Percentiles rank a stretch among this genome's conserved stretches.
These are phyloP conservation scores for Wallacemonas sp. DNA, from an alignment of 208 protist genomes.

Conservation along the genomic window DNA sequence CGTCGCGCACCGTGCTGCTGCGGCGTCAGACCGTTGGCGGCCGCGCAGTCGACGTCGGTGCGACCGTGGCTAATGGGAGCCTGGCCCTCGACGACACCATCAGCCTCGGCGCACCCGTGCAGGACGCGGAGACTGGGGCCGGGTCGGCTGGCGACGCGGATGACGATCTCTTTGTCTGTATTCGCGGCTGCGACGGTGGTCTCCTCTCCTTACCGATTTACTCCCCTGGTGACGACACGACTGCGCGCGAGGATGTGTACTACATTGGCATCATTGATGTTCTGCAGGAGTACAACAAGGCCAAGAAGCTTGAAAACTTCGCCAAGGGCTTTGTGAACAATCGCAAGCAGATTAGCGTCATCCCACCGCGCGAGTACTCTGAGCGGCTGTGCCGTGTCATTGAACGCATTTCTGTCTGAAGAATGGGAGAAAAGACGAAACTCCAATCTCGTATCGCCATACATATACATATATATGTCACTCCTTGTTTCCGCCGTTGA, in stretches of 20 bases:
- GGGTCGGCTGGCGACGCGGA: slow-evolving; percentile 8
- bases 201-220: slow-evolving; percentile 82
- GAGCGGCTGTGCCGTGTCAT: slow-evolving; percentile 78
- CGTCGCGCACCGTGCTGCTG: slow-evolving; percentile 61
- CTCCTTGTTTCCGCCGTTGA: too few relatives aligned
- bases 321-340: slow-evolving; percentile 84
- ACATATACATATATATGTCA: too few relatives aligned
- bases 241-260: slow-evolving; percentile 85
- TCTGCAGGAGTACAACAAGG: slow-evolving; percentile 87
- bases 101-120: background rate
- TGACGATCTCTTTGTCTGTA: slow-evolving; percentile 53
- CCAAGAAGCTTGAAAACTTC: slow-evolving; percentile 86
- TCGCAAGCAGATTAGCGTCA: slow-evolving; percentile 75
- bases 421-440: too few relatives aligned
- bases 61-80: slow-evolving; percentile 17
- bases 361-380: slow-evolving; percentile 82
- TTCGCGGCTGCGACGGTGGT: slow-evolving; percentile 81
- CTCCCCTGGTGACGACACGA: slow-evolving; percentile 60
- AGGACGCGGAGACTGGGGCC: background rate
- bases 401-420: slow-evolving; percentile 74
- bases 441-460: too few relatives aligned
- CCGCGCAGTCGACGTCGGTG: slow-evolving; percentile 14
- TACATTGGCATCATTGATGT: slow-evolving; percentile 94
- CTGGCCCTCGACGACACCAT: slow-evolving; percentile 12
- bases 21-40: slow-evolving; percentile 16